phyloP scores from a whole-genome alignment of 352 stramenopile species.

The Phytophthora pistaciae region DNA sequence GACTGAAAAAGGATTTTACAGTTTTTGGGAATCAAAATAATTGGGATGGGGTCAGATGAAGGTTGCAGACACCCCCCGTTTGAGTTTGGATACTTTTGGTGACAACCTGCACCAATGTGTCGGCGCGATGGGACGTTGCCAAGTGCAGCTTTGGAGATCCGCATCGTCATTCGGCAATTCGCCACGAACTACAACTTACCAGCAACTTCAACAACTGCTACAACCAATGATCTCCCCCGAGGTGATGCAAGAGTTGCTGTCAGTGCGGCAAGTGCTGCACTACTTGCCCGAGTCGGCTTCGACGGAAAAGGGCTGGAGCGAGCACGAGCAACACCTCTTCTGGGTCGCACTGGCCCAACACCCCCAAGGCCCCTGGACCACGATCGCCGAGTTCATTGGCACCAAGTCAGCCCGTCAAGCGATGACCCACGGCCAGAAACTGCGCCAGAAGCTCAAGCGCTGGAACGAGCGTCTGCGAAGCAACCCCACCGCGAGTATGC shows the following conservation, averaged over 20 bases:
- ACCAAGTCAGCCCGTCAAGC: constrained; percentile 57
- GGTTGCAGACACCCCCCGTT: constrained; percentile 2
- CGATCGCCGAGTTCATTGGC: constrained; percentile 54
- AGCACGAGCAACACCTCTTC: constrained; percentile 51
- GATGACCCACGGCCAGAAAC: constrained; percentile 62
- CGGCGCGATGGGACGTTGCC: neutral
- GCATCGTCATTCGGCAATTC: constrained; percentile 27
- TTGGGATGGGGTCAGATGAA: constrained; percentile 10
- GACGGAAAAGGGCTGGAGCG: constrained; percentile 42
- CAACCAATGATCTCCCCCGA: constrained; percentile 38
- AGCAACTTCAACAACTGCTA: neutral
- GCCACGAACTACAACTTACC: constrained; percentile 6
- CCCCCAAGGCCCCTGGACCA: constrained; percentile 55
- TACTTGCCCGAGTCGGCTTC: constrained; percentile 32
- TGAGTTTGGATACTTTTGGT: constrained; percentile 31
- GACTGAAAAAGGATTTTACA: constrained; percentile 33
- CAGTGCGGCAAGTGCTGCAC: constrained; percentile 37
- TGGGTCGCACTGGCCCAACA: constrained; percentile 50
- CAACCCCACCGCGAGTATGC: constrained; percentile 29
- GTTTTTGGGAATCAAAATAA: constrained; percentile 6
- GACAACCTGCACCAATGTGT: neutral
- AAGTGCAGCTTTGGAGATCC: constrained; percentile 1
- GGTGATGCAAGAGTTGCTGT: constrained; percentile 41
- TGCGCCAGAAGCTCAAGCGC: constrained; percentile 59
- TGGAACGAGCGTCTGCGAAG: constrained; percentile 48